Percentiles rank a stretch among this genome's conserved stretches.
Conservation (phyloP, 345 rosid species). For the Lumnitzera littorea region DNA sequence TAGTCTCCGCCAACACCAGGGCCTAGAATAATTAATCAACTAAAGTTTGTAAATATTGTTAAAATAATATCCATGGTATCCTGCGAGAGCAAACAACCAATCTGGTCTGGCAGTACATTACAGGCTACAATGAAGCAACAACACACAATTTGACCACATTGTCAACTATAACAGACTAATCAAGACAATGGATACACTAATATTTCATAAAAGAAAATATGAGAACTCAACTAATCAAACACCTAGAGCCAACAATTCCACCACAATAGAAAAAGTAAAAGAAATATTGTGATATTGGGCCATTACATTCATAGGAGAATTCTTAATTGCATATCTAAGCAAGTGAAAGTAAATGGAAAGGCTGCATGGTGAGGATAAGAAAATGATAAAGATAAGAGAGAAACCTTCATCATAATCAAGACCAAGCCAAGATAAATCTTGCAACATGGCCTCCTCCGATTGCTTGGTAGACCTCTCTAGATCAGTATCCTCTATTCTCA, state of each 20-base stretch:
- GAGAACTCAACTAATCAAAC: no score
- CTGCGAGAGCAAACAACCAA: no score
- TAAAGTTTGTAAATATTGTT: not conserved
- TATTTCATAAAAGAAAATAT: no score
- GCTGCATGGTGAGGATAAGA: not conserved
- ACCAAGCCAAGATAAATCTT: constrained; percentile 86
- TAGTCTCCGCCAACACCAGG: constrained; percentile 75
- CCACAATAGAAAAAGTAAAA: no score
- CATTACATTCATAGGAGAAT: no score
- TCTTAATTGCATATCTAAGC: no score
- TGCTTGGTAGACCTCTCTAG: constrained; percentile 86
- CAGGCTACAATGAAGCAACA: not conserved
- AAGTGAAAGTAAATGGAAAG: not conserved
- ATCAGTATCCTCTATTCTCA: constrained; percentile 93
- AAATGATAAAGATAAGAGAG: not conserved
- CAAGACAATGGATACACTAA: no score
- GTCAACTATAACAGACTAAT: not conserved
- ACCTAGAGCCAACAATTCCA: no score
- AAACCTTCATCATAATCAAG: constrained; percentile 94
- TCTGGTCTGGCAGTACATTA: no score
- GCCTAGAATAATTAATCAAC: constrained; percentile 30
- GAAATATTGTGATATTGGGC: not conserved
- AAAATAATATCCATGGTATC: not conserved
- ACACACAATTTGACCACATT: not conserved
- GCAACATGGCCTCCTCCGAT: constrained; percentile 89